Conservation (phyloP, 2,329 filamentous ascomycete species). For the Aspergillus candidus region DNA sequence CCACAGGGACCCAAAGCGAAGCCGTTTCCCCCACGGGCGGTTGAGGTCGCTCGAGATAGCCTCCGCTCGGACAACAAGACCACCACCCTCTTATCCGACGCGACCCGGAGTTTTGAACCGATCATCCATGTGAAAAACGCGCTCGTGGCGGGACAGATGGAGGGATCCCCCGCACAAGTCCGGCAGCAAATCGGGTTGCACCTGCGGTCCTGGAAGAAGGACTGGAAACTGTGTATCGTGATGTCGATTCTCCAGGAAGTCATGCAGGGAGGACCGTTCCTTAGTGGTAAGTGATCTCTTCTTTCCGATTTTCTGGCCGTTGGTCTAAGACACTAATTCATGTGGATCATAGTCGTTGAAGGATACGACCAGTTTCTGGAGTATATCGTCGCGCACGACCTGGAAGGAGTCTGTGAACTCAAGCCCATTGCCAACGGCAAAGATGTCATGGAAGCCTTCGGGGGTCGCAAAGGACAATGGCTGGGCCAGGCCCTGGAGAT, state of each 20-base stretch:
- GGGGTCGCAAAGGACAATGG: conserved; percentile 68
- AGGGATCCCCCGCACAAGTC: conserved; percentile 27
- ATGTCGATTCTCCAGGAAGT: conserved; percentile 36
- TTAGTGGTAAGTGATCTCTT: conserved; percentile 25
- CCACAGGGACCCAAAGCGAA: conserved; percentile 43
- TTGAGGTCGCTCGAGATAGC: conserved; percentile 65
- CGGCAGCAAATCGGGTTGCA: conserved; percentile 32
- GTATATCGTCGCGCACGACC: conserved; percentile 45
- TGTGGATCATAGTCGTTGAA: conserved; percentile 35
- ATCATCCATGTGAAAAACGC: conserved; percentile 57
- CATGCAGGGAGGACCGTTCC: conserved; percentile 27
- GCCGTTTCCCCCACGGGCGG: conserved; percentile 52
- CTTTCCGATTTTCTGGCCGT: conserved; percentile 3
- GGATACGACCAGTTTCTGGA: conserved; percentile 51
- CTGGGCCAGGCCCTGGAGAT: conserved; percentile 72
- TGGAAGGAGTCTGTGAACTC: conserved; percentile 49
- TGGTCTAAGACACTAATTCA: conserved; percentile 11
- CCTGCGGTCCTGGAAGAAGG: conserved; percentile 32
- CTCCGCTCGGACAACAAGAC: conserved; percentile 74
- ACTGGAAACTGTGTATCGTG: conserved; percentile 38
- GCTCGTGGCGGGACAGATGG: conserved; percentile 21
- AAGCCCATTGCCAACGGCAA: conserved; percentile 69
- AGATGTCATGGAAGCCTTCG: conserved; percentile 61
- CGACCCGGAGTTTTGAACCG: conserved; percentile 55
- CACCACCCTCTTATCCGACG: conserved; percentile 59